phyloP scores from a whole-genome alignment of 148 eudicot species.

The Gaultheria prostrata region DNA sequence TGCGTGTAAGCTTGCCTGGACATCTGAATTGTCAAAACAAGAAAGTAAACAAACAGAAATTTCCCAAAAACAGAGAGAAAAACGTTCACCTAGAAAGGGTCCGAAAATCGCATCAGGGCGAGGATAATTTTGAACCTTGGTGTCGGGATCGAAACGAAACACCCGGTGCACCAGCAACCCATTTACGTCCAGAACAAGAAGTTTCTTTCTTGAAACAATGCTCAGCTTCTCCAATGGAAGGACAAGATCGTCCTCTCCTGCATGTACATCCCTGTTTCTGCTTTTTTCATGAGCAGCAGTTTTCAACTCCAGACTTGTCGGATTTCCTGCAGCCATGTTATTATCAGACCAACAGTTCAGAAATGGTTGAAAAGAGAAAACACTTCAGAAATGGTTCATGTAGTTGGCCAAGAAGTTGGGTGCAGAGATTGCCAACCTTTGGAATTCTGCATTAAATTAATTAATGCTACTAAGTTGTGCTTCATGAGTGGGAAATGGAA shows the following conservation, averaged over 20 bases:
- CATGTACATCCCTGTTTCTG: neutral
- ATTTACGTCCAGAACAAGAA: neutral
- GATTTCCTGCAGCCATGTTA: neutral
- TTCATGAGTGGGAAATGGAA: neutral
- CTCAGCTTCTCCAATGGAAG: neutral
- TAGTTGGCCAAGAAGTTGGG: neutral
- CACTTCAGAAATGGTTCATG: neutral
- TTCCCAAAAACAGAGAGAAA: neutral
- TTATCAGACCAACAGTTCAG: neutral
- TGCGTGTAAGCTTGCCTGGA: no score
- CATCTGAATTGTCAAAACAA: no score
- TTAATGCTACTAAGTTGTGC: neutral
- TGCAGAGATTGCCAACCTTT: neutral
- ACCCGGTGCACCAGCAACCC: constrained; percentile 5
- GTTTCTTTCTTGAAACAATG: neutral
- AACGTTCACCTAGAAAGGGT: neutral
- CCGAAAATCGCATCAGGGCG: neutral
- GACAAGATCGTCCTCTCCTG: neutral
- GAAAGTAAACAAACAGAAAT: no score
- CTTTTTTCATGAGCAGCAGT: neutral
- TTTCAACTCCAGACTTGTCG: neutral
- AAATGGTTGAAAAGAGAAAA: neutral
- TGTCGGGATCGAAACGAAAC: neutral
- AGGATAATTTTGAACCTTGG: neutral
- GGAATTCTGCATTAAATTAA: neutral